Evolutionary conservation across 441 rosid species (phyloP).

Genomic region (Manihot esculenta): DNA sequence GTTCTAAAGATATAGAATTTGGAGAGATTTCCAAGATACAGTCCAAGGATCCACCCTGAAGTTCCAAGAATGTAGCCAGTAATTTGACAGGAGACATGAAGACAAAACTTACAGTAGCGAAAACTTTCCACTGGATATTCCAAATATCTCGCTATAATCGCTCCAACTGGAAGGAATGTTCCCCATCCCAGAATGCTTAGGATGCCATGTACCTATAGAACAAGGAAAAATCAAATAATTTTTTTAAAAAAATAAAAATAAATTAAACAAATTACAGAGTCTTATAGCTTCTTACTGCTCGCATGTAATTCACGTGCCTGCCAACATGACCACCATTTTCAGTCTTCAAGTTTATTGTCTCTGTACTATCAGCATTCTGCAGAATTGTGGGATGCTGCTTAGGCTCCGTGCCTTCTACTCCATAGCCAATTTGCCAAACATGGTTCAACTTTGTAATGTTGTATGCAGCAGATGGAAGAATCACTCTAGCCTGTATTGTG

Average conservation of each 20-base stretch:
- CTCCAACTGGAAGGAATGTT: conserved; percentile 46
- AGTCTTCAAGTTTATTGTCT: conserved; percentile 28
- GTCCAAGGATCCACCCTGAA: conserved; percentile 42
- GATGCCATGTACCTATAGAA: conserved; percentile 46
- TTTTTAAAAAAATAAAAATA: neutral
- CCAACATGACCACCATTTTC: conserved; percentile 8
- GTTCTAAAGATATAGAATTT: conserved; percentile 31
- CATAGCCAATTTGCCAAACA: conserved; percentile 54
- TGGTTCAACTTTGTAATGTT: conserved; percentile 38
- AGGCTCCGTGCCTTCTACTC: conserved; percentile 26
- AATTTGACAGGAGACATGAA: conserved; percentile 41
- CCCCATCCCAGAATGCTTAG: conserved; percentile 61
- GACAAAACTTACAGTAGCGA: conserved; percentile 15
- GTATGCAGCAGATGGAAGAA: conserved; percentile 30
- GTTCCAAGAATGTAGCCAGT: conserved; percentile 45
- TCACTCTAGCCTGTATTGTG: conserved; percentile 25
- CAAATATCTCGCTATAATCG: conserved; percentile 46
- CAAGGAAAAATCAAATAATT: neutral
- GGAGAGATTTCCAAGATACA: conserved; percentile 42
- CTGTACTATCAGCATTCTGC: conserved; percentile 46
- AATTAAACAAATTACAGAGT: neutral
- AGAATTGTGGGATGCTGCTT: conserved; percentile 32
- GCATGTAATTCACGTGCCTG: conserved; percentile 6
- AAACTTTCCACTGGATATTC: conserved; percentile 27
- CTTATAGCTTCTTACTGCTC: conserved; percentile 30